Conservation (phyloP, 1,284 basidiomycete genomes). For the Naganishia sp. region DNA sequence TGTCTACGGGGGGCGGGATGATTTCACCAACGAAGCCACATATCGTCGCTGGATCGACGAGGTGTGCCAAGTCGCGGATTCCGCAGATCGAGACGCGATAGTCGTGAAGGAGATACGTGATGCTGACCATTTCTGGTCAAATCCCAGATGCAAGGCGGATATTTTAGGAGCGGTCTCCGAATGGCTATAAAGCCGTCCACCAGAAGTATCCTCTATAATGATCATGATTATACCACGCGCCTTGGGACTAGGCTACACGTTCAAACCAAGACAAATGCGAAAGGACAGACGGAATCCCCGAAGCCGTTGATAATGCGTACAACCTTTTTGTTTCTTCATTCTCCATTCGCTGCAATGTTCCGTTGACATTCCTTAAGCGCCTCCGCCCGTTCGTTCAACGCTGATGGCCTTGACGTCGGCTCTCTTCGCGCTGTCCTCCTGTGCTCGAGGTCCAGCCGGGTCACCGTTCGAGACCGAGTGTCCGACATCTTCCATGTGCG, state of each 20-base stretch:
- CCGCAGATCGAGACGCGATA: neutral
- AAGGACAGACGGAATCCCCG: neutral
- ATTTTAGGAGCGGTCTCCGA: neutral
- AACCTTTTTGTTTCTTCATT: constrained; percentile 21
- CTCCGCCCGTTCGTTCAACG: constrained; percentile 82
- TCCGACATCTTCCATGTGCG: constrained; percentile 43
- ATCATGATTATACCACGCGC: constrained; percentile 18
- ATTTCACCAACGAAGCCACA: constrained; percentile 2
- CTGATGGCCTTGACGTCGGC: constrained; percentile 62
- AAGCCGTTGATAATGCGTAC: constrained; percentile 7
- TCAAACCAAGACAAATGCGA: constrained; percentile 8
- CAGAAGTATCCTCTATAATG: neutral
- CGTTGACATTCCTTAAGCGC: constrained; percentile 58
- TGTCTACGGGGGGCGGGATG: constrained; percentile 2
- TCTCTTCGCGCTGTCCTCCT: constrained; percentile 56
- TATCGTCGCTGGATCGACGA: neutral
- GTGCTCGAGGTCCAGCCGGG: constrained; percentile 41
- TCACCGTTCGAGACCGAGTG: constrained; percentile 38
- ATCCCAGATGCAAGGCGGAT: neutral
- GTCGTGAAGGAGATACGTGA: constrained; percentile 1
- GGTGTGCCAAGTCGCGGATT: neutral
- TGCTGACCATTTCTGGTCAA: constrained; percentile 27
- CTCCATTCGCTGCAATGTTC: neutral
- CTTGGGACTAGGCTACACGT: constrained; percentile 11
- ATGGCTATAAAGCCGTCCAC: constrained; percentile 9